Base-by-base conservation (phyloP, 2,329 filamentous ascomycete genomes). In the Stachybotrys echinatus region DNA sequence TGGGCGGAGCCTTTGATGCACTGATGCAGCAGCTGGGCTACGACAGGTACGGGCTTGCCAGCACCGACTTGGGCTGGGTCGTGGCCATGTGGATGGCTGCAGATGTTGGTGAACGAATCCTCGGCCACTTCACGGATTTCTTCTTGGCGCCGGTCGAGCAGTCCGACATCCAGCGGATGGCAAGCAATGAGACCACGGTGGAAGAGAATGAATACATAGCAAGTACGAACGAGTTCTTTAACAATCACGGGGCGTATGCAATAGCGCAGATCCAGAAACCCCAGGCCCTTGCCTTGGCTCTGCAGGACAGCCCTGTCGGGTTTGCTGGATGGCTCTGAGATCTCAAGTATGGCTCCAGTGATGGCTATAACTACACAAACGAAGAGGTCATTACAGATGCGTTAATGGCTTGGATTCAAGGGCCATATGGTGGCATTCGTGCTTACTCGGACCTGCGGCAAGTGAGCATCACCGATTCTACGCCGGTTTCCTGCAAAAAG, bases 11-110 rank as follows among this genome's bases (percentile, higher is more conserved):
- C 4, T 50, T 58, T 34, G 46, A 54, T 40, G 19, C 47, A 18
- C 39, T 58, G 8, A 58, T 58, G 56, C 39, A 43, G 3, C 48
- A 50, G 22, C 54, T 58, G 4, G 56, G 54, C 5, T 58, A 58
- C 45, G 38, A 49, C 8, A 50, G 34, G 12, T 58, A 56, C 38
- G 52, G 52, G 6, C 45, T 55, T 12, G 50, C 48, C 22, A 49
- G 23, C 4, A 54, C 50, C 10, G 54, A 56, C 23, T 31, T 55
- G 10, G 54, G 54, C 14, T 54, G 50, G 48, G n/a, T 23, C 2
- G 39, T 52, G 4, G 53, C 44, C 19, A 52, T 52, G 47, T 53
- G 49, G 51, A 52, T 52, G 49, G 48, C 39, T 3, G 20, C 38
- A n/a, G 48, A 49, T 40, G 38, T 37, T 34, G 4, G 34, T 2